Percentiles rank a stretch among this genome's conserved stretches.
Evolutionary conservation across 2,329 filamentous ascomycete species (phyloP).

Genomic region (Pleochaeta shiraiana): DNA sequence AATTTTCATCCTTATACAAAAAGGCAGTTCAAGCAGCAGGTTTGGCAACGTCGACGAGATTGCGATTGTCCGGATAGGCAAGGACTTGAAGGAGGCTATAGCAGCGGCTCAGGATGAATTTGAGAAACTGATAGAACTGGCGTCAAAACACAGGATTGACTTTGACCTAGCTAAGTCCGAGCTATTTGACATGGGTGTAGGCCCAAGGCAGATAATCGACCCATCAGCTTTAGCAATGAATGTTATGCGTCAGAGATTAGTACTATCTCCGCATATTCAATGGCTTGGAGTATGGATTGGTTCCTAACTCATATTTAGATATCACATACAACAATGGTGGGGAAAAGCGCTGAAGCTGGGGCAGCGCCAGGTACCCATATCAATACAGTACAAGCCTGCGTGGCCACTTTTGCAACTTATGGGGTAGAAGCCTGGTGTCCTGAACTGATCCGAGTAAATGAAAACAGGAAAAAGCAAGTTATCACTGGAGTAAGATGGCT

Average conservation of each 20-base stretch:
- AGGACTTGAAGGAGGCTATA: neutral
- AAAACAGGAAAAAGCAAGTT: neutral
- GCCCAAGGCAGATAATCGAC: neutral
- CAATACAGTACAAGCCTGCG: neutral
- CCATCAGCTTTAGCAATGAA: neutral
- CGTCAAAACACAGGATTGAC: neutral
- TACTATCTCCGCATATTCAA: neutral
- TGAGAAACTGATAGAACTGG: neutral
- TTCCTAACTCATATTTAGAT: neutral
- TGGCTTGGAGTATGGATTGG: neutral
- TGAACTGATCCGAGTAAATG: neutral
- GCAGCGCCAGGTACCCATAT: neutral
- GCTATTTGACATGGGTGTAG: neutral
- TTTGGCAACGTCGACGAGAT: neutral
- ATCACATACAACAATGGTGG: neutral
- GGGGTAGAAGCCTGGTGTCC: neutral
- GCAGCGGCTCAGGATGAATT: neutral
- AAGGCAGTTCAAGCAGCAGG: neutral
- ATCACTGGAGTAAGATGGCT: neutral
- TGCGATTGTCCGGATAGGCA: neutral
- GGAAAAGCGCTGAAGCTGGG: neutral
- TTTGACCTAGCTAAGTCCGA: neutral
- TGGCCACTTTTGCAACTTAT: neutral
- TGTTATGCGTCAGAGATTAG: neutral
- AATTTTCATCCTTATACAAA: neutral